Base-by-base conservation (phyloP, 306 rosid species). In the Cicer yamashitae region DNA sequence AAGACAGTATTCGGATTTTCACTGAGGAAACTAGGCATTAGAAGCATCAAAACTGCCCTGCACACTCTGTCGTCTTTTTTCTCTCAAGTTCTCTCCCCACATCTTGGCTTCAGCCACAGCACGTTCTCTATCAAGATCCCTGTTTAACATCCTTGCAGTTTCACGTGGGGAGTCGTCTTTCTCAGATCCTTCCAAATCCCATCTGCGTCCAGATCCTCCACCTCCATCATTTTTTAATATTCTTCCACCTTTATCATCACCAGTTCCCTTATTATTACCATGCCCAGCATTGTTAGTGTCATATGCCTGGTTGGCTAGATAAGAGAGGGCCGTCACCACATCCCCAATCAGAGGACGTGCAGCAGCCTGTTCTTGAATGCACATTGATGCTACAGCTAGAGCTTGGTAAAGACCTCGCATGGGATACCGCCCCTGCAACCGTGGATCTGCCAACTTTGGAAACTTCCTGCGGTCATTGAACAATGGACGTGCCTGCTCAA, bases 1-100 rank as follows among this genome's bases (percentile, higher is more conserved):
- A 73, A 58, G 15, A 67, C 2, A 11, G 73, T n/a, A 37, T 20
- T 60, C 18, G 66, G 56, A 44, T 45, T 53, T 50, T 66, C 74
- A 59, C 67, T 20, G n/a, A 30, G 34, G 67, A 77, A 83, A 60
- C 77, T 86, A 89, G 25, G 83, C 79, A 25, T 84, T 89, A 14
- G 87, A 78, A 30, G 88, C 96, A 63, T 93, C 96, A 78, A 91
- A 93, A 86, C 90, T 93, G 47, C 91, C 96, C 73, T 89, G 91
- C 65, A 79, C 89, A 75, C 81, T 87, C 81, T 87, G 91, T 60
- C 96, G 83, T 80, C 98, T 84, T 74, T 93, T 91, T 61, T 93
- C 98, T 65, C 98, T 88, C 96, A 82, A 91, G 77, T 93, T 93
- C 87, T 93, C 98, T 66, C 98, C 98, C 98, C 98, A 93, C 96